Base-by-base conservation (phyloP, 225 moss, liverwort and hornwort species). In the Asterella californica region DNA sequence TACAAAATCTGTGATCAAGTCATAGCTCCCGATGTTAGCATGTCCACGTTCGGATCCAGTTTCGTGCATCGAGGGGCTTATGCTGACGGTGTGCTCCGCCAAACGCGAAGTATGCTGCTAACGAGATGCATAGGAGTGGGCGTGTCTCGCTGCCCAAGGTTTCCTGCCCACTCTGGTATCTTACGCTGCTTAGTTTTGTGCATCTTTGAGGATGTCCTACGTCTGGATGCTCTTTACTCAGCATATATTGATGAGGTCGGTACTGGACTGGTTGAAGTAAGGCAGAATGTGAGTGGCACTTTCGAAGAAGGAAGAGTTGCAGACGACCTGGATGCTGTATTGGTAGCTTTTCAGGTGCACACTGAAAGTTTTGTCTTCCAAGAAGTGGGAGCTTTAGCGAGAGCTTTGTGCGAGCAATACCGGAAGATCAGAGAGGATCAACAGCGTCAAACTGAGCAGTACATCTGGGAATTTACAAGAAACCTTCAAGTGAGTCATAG, bases 401-500 rank as follows among this genome's bases (percentile, higher is more conserved):
- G 91, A 83, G 91, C 88, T 72, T 88, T 94, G 91, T 94, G 91
- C 86, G 91, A 94, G 78, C 94, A 94, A 78, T 94, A 93, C 74
- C 77, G 74, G n/a, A 81, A 79, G 83, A 89, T 54, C 61, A 70
- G 66, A 60, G 81, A 87, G 78, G 81, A 90, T 34, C 78, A 83
- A 63, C 89, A 87, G 69, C 79, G 38, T 64, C 86, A 85, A 55
- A 82, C 87, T 75, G 94, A 92, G 78, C 72, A 81, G 76, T 74
- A 83, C 53, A 72, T 96, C 37, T 90, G 90, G 90, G 87, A 89
- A 70, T 91, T 88, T 84, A 60, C 90, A 60, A 91, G 87, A 77
- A 90, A 83, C 15, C 74, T 93, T 30, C 90, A 94, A 52, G 72
- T 27, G 33, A 87, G 80, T 69, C 91, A 94, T 89, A 92, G 96